phyloP scores from a whole-genome alignment of 495 filamentous ascomycete genomes.

The Penicillium dipodomyicola region DNA sequence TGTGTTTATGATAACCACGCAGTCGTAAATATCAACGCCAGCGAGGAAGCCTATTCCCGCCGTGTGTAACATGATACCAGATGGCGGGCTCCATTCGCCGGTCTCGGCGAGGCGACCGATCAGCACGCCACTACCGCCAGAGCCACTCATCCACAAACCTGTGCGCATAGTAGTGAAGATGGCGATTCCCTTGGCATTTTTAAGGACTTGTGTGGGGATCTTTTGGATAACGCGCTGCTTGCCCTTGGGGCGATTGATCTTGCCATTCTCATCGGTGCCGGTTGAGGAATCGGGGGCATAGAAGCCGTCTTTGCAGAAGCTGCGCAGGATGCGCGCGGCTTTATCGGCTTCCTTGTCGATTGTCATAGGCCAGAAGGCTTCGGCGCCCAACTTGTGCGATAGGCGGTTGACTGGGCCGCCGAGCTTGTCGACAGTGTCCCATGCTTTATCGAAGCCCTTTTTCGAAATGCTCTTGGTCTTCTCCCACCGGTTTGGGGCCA shows the following conservation, averaged over 20 bases:
- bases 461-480: slow-evolving; percentile 47
- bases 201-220: slow-evolving; percentile 78
- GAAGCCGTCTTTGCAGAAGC: slow-evolving; percentile 76
- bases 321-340: slow-evolving; percentile 73
- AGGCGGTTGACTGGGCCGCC: slow-evolving; percentile 71
- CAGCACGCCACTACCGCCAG: slow-evolving; percentile 75
- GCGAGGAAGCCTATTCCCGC: slow-evolving; percentile 83
- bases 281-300: slow-evolving; percentile 44
- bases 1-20: slow-evolving; percentile 85
- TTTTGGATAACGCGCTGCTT: slow-evolving; percentile 75
- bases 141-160: slow-evolving; percentile 85
- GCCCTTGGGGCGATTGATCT: slow-evolving; percentile 55
- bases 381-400: slow-evolving; percentile 68
- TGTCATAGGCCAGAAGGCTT: slow-evolving; percentile 79
- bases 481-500: slow-evolving; percentile 39
- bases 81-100: slow-evolving; percentile 85
- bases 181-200: slow-evolving; percentile 80
- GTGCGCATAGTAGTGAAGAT: slow-evolving; percentile 94
- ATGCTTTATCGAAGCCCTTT: slow-evolving; percentile 56
- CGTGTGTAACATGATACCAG: slow-evolving; percentile 84
- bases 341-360: slow-evolving; percentile 82
- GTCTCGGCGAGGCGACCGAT: slow-evolving; percentile 71
- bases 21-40: slow-evolving; percentile 91
- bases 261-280: slow-evolving; percentile 33
- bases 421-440: slow-evolving; percentile 50